phyloP scores from a whole-genome alignment of 306 rosid genomes.

The Adenanthera pavonina region DNA sequence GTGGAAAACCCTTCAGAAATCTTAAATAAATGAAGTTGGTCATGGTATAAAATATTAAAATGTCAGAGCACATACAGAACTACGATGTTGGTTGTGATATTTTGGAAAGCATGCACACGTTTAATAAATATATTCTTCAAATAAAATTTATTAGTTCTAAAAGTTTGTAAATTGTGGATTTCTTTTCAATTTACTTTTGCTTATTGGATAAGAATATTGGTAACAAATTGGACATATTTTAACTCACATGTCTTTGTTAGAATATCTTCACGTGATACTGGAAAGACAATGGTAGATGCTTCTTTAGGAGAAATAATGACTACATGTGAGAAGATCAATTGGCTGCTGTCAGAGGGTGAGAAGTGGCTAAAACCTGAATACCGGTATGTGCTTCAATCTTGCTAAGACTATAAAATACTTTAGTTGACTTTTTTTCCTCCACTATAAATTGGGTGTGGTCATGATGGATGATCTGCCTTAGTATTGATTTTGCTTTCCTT shows the following conservation, averaged over 20 bases:
- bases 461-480: conserved; percentile 12
- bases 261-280: conserved; percentile 90
- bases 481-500: conserved; percentile 14
- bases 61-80: background rate
- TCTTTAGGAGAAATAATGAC: conserved; percentile 94
- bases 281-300: conserved; percentile 95
- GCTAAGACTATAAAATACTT: conserved; percentile 15
- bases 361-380: conserved; percentile 88
- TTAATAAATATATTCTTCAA: background rate
- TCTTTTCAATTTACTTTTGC: background rate
- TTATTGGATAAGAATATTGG: conserved; percentile 30
- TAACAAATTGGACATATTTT: conserved; percentile 25
- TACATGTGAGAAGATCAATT: conserved; percentile 93
- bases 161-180: background rate
- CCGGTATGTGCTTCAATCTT: conserved; percentile 56
- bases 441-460: conserved; percentile 13
- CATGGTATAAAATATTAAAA: background rate
- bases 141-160: conserved; percentile 7
- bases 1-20: background rate
- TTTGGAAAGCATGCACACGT: conserved; percentile 3
- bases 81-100: conserved; percentile 20
- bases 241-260: conserved; percentile 52
- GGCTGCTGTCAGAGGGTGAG: conserved; percentile 97
- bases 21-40: background rate
- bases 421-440: background rate